Evolutionary conservation across 2,329 filamentous ascomycete species (phyloP), one percentile per base, ranked within the genome.

Genomic region (Sporothrix inflata): DNA sequence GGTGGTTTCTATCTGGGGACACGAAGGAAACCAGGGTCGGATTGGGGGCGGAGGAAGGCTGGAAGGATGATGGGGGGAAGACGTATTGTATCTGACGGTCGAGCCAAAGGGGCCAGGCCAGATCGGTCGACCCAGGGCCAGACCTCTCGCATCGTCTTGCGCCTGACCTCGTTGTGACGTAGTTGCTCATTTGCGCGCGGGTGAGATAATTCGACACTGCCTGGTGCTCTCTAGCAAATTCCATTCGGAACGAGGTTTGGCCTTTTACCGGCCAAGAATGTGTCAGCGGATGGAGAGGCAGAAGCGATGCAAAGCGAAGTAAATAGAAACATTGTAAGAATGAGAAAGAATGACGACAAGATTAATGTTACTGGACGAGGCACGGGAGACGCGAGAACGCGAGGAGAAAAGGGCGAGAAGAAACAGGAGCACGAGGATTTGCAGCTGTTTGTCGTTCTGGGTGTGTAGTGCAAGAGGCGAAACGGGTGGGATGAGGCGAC

Each of bases 21-120:
- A 65, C 60, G 60, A 65, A 24, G 21, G 12, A 19, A 6, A 24
- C 60, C 60, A 45, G 60, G 38, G 40, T 65, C 21, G 60, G n/a
- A 42, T 65, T 65, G 60, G 60, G 60, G 38, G 57, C 51, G 60
- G 60, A 65, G 60, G 60, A 65, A 65, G n/a, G 60, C 60, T 45
- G 40, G 11, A 42, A 45, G 60, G 21, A 45, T 65, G n/a, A 27
- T n/a, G 38, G 30, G n/a, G 27, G 53, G 34, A 27, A 21, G 55
- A 24, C 3, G 53, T 34, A 34, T 34, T 34, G 30, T 34, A 34
- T 34, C 30, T 34, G 3, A 19, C 42, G 42, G 42, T 16, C 42
- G 19, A n/a, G 47, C 19, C 4, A 49, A 49, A 49, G 12, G 57
- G 7, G 19, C 30, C 30, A 34, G 30, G 57, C 57, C 4, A 61